phyloP scores from a whole-genome alignment of 768 basidiomycete genomes.

The Ramaria sp. region DNA sequence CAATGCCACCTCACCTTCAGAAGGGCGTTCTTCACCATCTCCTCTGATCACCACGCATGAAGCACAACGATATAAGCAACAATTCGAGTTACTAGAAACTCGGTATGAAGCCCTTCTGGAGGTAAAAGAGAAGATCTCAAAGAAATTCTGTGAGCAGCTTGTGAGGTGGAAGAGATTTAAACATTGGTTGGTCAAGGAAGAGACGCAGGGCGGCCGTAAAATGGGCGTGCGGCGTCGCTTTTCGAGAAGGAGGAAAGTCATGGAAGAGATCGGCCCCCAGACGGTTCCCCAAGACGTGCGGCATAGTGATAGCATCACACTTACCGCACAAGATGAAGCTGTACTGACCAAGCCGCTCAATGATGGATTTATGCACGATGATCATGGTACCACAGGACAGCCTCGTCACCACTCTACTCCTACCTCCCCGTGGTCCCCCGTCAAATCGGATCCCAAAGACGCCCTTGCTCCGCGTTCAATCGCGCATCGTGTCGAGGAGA shows the following conservation, averaged over 20 bases:
- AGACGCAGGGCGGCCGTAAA: constrained; percentile 20
- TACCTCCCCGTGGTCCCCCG: background rate
- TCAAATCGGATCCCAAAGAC: background rate
- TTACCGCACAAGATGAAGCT: background rate
- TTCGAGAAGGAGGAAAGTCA: background rate
- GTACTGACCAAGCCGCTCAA: background rate
- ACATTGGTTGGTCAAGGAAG: constrained; percentile 30
- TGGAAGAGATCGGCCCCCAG: background rate
- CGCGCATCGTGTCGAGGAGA: background rate
- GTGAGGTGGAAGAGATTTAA: constrained; percentile 41
- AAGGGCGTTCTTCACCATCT: background rate
- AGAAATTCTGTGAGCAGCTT: constrained; percentile 41
- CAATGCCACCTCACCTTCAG: background rate
- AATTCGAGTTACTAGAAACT: background rate
- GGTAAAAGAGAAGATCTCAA: constrained; percentile 33
- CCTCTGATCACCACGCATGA: background rate
- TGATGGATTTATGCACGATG: background rate
- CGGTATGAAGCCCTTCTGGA: constrained; percentile 34
- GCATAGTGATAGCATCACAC: background rate
- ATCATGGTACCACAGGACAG: background rate
- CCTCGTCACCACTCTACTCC: background rate
- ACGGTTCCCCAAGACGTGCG: background rate
- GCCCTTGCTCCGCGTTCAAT: background rate
- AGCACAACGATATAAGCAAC: background rate
- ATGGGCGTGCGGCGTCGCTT: constrained; percentile 11